Base-by-base conservation (phyloP, 495 filamentous ascomycete species). In the Neurospora intermedia region DNA sequence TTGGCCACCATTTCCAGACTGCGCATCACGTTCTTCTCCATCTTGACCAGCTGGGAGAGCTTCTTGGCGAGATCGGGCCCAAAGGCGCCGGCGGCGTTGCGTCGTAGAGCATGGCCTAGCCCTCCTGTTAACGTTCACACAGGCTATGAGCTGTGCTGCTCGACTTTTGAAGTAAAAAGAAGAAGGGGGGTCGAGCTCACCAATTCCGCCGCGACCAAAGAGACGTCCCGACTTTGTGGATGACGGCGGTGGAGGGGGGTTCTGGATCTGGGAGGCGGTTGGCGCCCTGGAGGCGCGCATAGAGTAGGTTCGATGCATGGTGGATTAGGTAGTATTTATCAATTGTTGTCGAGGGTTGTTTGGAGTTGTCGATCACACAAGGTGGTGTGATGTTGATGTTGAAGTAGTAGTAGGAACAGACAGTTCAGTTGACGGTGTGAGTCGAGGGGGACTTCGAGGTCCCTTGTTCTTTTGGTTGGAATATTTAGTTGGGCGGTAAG, bases 21-120 rank as follows among this genome's bases (percentile, higher is more conserved):
- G 78, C 96, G 92, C 96, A 99, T 99, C 69, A 97, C 91, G 79
- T 99, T 98, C 91, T 99, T 99, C 85, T 99, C 96, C 96, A 99
- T 98, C 87, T 99, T 98, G 74, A 99, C 96, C 43, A 99, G 89
- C 86, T 97, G 93, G 38, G 94, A 91, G 72, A 99, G 89, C 89
- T 99, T 99, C 87, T 96, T 95, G 71, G 96, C 91, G 41, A 99
- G 91, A 72, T 99, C 96, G 72, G 96, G 96, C 73, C 96, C 96
- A 82, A 96, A 98, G 79, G 94, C 93, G 73, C 96, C 96, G 72
- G 94, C 95, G 70, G 94, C 87, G 71, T 92, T 92, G 82, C 92
- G 92, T 79, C 96, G 93, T 81, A 98, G 91, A 71, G 91, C 93
- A 92, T 98, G 96, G 80, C 95, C 96, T 98, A 80, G 39, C 40